Evolutionary conservation across 805 yeast species (phyloP), one percentile per base, ranked within the genome.

Genomic region (Tetrapisispora arboricola): DNA sequence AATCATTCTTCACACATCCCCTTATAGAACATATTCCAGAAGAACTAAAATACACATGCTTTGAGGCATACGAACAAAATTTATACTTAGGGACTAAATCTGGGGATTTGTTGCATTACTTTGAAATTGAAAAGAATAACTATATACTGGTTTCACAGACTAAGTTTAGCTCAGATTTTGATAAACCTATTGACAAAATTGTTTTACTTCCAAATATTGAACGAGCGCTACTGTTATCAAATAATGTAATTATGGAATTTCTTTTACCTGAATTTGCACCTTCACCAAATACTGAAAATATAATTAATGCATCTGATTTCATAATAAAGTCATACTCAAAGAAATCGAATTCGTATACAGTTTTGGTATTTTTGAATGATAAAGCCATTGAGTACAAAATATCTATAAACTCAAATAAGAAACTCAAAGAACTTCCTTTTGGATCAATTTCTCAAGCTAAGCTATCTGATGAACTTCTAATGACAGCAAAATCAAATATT

Each of bases 191-290:
- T 21, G 53, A 50, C 17, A 51, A 48, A 29, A 53, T 60, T 4
- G 35, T 49, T n/a, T 45, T 58, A 5, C 38, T 60, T 18, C 57
- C 62, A 4, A 36, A 44, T 13, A 49, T 58, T 15, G 62, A 59
- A 33, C 49, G 61, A 27, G 63, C 63, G 6, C 43, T 57, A 36
- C 55, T 60, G 3, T 42, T 57, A 16, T 46, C 50, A 25, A 35
- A 47, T 12, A 40, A 39, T 12, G 32, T 43, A 19, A 17, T 60
- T 20, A 47, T 52, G 7, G 37, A 53, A 22, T 60, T 54, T 41
- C 40, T 59, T 12, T 40, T 60, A 33, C 65, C 65, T 6, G 65
- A 60, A 37, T 58, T 59, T 47, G 64, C 63, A 8, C 64, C 62
- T 2, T 55, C 46, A 12, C 63, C 63, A 2, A 56, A 58, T 40